Percentiles rank a stretch among this genome's conserved stretches.
Conservation (phyloP, 73 alveolate species). For the Durusdinium trenchii region DNA sequence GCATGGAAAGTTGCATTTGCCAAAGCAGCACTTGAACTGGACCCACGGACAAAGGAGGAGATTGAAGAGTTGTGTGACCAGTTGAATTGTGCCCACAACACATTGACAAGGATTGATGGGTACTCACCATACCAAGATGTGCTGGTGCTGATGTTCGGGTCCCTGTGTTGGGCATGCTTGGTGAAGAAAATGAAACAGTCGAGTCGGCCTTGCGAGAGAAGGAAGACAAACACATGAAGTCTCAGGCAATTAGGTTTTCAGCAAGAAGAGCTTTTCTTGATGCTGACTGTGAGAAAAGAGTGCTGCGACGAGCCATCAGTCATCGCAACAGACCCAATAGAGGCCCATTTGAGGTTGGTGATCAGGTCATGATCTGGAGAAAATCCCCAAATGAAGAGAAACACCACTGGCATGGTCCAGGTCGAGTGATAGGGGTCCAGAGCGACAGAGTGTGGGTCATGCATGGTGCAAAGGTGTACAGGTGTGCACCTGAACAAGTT, state of each 20-base stretch:
- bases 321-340: background rate
- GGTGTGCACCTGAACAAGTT: background rate
- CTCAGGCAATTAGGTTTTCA: background rate
- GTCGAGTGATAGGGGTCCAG: background rate
- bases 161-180: background rate
- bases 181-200: background rate
- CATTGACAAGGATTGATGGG: background rate
- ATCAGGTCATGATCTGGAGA: background rate
- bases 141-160: background rate
- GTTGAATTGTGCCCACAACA: no score
- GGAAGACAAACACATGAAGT: no score
- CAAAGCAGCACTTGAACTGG: background rate
- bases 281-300: background rate
- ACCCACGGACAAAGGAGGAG: no score
- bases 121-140: slow-evolving; percentile 27
- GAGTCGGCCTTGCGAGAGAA: no score
- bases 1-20: background rate
- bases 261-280: background rate
- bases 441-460: background rate
- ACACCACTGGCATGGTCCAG: background rate
- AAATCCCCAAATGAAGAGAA: background rate
- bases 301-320: background rate
- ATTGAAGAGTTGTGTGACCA: no score
- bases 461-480: background rate
- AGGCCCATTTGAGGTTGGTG: background rate